phyloP scores from a whole-genome alignment of 202 grass and related monocot genomes.

The Schoenoplectus tabernaemontani region DNA sequence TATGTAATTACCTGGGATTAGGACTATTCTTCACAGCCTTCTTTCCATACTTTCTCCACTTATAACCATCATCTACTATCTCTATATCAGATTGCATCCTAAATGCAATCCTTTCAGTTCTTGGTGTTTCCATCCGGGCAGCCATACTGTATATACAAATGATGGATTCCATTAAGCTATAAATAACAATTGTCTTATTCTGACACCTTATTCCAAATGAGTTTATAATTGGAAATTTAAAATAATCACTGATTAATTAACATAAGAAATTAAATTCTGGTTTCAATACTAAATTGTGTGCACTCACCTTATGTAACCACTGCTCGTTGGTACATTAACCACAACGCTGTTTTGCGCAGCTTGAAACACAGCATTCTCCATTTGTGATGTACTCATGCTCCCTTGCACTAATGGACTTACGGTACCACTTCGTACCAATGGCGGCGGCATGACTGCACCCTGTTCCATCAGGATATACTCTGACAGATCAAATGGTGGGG shows the following conservation, averaged over 20 bases:
- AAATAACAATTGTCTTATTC: background rate
- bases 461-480: slow-evolving; percentile 14
- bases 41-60: slow-evolving; percentile 95
- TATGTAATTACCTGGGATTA: slow-evolving; percentile 60
- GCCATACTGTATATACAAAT: slow-evolving; percentile 17
- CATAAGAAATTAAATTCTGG: no score
- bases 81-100: slow-evolving; percentile 69
- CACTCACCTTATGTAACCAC: background rate
- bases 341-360: background rate
- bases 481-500: background rate
- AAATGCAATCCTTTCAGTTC: slow-evolving; percentile 63
- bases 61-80: slow-evolving; percentile 83
- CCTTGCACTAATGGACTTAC: background rate
- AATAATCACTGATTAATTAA: background rate
- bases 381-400: background rate
- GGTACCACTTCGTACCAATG: background rate
- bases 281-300: background rate
- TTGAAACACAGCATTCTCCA: slow-evolving; percentile 10
- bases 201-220: background rate
- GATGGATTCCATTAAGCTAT: background rate
- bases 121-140: slow-evolving; percentile 14
- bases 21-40: slow-evolving; percentile 88
- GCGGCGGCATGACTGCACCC: background rate
- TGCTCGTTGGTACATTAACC: background rate
- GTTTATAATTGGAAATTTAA: background rate